Base-by-base conservation (phyloP, 106 monocot species). In the Allium fistulosum region DNA sequence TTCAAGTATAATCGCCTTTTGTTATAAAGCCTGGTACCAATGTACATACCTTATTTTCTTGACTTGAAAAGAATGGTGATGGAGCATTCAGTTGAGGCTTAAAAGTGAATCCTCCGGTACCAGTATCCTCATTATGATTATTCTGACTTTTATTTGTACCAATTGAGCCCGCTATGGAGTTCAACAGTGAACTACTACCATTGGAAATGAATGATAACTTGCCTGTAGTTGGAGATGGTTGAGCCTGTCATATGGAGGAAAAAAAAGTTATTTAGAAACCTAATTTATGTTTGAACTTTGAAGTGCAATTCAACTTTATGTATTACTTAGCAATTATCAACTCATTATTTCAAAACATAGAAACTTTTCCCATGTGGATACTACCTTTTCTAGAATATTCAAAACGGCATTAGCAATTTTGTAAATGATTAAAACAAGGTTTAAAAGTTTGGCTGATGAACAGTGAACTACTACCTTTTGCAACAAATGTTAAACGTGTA, bases 211-310 rank as follows among this genome's bases (percentile, higher is more conserved):
- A 77, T 13, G 67, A 64, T 49, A 79, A 49, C 46, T 90, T 90
- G 56, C 82, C 85, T 9, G 89, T 85, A 48, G 85, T 82, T 52
- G 82, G 89, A 69, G 80, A 90, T 46, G 76, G 79, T 65, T 82
- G 77, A 52, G 64, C 82, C 89, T 90, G 75, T 37, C 49, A 67
- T 61, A 72, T 9, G 45, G 46, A 4, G 9, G 26, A 27, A 51
- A 26, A 59, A 2, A 12, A 58, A 46, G 49, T 0, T 22, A 22
- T 5, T 11, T 15, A 49, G 13, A 46, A 6, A 47, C 5, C 37
- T 37, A 37, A 37, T 37, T 37, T 37, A 0, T 2, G 37, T 37
- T 37, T 37, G 37, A 37, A 37, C 37, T 22, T 22, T 22, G 22
- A 22, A 22, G 22, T 22, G 22, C 22, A 1, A 22, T 22, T 22